A percentile compares a stretch with the other conserved stretches of the same genome.
Evolutionary conservation across 2,329 filamentous ascomycete genomes (phyloP).

Genomic region (Fusarium mundagurra): DNA sequence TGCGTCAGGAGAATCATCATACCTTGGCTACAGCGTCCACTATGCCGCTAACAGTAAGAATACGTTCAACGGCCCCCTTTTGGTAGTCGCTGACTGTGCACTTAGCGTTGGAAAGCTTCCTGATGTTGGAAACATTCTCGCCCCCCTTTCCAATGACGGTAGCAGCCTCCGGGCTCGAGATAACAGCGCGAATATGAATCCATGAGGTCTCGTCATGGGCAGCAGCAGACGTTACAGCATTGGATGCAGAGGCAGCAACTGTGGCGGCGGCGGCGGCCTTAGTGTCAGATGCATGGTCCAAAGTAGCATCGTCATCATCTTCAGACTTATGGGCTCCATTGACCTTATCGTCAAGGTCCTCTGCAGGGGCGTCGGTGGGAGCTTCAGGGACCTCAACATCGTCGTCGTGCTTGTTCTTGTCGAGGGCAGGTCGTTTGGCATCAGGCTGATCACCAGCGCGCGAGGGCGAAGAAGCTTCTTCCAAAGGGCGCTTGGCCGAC

Average conservation of each 20-base stretch:
- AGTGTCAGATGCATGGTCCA: conserved; percentile 50
- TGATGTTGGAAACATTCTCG: conserved; percentile 97
- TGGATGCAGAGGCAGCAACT: conserved; percentile 49
- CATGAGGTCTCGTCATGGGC: conserved; percentile 91
- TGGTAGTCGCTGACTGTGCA: conserved; percentile 99
- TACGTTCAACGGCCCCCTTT: conserved; percentile 95
- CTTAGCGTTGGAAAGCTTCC: conserved; percentile 93
- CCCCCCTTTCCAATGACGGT: conserved; percentile 98
- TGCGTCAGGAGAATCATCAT: conserved; percentile 43
- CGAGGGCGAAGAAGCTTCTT: conserved; percentile 95
- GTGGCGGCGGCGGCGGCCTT: conserved; percentile 52
- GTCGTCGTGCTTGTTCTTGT: conserved; percentile 82
- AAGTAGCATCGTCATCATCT: conserved; percentile 37
- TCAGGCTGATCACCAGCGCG: conserved; percentile 93
- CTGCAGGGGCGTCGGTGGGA: conserved; percentile 48
- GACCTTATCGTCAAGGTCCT: conserved; percentile 59
- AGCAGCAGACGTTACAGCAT: conserved; percentile 57
- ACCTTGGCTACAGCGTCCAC: conserved; percentile 98
- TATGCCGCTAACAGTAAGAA: conserved; percentile 94
- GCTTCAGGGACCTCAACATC: conserved; percentile 57
- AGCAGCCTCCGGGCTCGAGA: conserved; percentile 95
- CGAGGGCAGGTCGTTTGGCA: conserved; percentile 93
- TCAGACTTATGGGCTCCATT: conserved; percentile 58
- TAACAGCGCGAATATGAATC: conserved; percentile 97
- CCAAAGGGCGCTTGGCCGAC: conserved; percentile 89